A percentile compares a stretch with the other conserved stretches of the same genome.
Evolutionary conservation across 257 asterid species (phyloP).

Genomic region (Solanum etuberosum): DNA sequence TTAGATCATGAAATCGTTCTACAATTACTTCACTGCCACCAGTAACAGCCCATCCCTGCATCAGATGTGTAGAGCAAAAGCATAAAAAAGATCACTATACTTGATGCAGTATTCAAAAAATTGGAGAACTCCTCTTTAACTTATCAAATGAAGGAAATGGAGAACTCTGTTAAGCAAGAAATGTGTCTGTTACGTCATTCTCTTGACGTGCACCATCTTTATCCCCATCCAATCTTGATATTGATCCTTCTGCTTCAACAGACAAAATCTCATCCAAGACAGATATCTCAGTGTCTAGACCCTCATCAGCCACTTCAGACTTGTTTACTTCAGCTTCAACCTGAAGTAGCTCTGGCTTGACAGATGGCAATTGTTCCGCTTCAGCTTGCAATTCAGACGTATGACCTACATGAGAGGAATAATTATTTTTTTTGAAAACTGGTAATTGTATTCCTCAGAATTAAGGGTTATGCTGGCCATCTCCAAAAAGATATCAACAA

Average conservation of each 20-base stretch:
- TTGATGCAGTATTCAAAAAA: not conserved
- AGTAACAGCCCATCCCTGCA: slow-evolving; percentile 69
- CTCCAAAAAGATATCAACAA: not conserved
- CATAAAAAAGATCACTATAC: not conserved
- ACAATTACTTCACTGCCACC: slow-evolving; percentile 58
- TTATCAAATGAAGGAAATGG: not conserved
- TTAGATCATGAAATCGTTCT: slow-evolving; percentile 64
- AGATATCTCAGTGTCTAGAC: slow-evolving; percentile 26
- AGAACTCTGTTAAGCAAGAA: not conserved
- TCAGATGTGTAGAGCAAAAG: slow-evolving; percentile 3
- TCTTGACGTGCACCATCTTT: slow-evolving; percentile 21
- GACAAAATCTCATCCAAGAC: slow-evolving; percentile 74
- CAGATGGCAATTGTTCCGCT: slow-evolving; percentile 20
- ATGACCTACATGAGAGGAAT: slow-evolving; percentile 21
- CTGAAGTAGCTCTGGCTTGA: slow-evolving; percentile 24
- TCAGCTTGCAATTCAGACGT: slow-evolving; percentile 22
- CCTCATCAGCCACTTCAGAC: slow-evolving; percentile 24
- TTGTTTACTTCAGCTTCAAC: slow-evolving; percentile 30
- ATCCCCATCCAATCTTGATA: slow-evolving; percentile 28
- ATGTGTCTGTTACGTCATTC: slow-evolving; percentile 44
- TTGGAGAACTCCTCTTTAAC: not conserved
- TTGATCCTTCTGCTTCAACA: slow-evolving; percentile 31
- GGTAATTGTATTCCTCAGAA: not conserved
- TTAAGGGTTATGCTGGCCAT: not conserved
- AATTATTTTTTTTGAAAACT: not conserved